These are phyloP conservation scores for Dothideomycetidae sp. DNA, from an alignment of 2,329 filamentous ascomycete genomes.

Conservation along the genomic window DNA sequence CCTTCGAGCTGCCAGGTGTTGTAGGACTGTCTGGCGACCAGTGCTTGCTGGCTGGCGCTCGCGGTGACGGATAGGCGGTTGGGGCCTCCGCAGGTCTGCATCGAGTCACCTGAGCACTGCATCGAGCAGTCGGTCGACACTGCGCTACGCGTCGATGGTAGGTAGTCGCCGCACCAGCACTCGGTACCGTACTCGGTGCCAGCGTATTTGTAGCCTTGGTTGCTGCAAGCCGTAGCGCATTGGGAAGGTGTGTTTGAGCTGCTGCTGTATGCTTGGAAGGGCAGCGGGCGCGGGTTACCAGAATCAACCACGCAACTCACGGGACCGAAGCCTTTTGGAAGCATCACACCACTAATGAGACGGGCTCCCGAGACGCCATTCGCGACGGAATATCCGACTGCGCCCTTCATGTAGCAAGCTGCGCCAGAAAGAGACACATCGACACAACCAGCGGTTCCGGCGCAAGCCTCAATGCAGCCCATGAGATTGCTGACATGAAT, in stretches of 20 bases:
- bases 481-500: slow-evolving; percentile 15
- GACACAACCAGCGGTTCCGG: slow-evolving; percentile 19
- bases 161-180: slow-evolving; percentile 22
- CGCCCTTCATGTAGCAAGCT: slow-evolving; percentile 22
- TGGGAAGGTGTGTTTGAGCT: slow-evolving; percentile 19
- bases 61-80: slow-evolving; percentile 21
- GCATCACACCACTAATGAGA: slow-evolving; percentile 1
- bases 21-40: slow-evolving; percentile 16
- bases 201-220: slow-evolving; percentile 21
- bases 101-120: slow-evolving; percentile 20
- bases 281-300: slow-evolving; percentile 13
- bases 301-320: slow-evolving; percentile 20
- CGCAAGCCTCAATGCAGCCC: slow-evolving; percentile 21
- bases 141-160: slow-evolving; percentile 14
- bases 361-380: slow-evolving; percentile 17
- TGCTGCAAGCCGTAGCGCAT: slow-evolving; percentile 19
- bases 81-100: slow-evolving; percentile 19
- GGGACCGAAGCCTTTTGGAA: slow-evolving; percentile 12
- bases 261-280: slow-evolving; percentile 17
- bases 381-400: slow-evolving; percentile 14
- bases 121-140: slow-evolving; percentile 14
- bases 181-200: slow-evolving; percentile 20
- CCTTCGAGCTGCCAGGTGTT: slow-evolving; percentile 14
- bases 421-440: slow-evolving; percentile 20
- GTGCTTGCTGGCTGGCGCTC: slow-evolving; percentile 11